Percentiles rank a stretch among this genome's conserved stretches.
phyloP scores from a whole-genome alignment of 164 flowering plant genomes.

The Macadamia tetraphylla region DNA sequence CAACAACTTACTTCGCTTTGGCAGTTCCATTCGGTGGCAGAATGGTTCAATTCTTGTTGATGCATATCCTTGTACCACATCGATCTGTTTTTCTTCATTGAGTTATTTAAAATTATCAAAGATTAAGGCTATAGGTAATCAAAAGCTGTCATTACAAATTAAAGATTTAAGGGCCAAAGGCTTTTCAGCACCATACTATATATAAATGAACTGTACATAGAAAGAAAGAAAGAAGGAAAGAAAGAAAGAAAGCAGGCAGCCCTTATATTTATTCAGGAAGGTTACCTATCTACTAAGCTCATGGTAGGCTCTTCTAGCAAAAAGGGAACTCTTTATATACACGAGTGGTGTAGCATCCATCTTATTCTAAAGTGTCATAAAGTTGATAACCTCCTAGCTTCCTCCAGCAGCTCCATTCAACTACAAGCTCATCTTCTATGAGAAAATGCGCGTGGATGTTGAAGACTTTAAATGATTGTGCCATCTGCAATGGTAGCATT shows the following conservation, averaged over 20 bases:
- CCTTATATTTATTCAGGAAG: conserved; percentile 9
- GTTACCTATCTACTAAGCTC: not conserved
- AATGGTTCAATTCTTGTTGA: no score
- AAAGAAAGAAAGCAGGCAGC: not conserved
- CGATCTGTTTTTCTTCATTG: no score
- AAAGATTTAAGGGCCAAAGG: not conserved
- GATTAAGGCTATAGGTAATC: not conserved
- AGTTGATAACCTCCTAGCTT: not conserved
- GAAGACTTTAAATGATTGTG: conserved; percentile 32
- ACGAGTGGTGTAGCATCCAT: not conserved
- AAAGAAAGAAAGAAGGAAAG: not conserved
- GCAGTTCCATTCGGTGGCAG: no score
- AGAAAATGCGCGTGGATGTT: not conserved
- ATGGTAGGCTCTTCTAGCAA: not conserved
- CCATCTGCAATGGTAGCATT: conserved; percentile 84
- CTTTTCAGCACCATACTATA: not conserved
- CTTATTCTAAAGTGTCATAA: not conserved
- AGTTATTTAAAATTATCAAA: no score
- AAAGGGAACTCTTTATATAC: not conserved
- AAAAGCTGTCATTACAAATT: not conserved
- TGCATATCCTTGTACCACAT: no score
- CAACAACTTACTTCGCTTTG: no score
- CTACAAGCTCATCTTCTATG: conserved; percentile 1
- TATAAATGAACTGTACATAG: not conserved
- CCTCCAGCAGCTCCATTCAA: not conserved